Evolutionary conservation across 257 asterid genomes (phyloP).

Genomic region (Cynanchum wilfordii): DNA sequence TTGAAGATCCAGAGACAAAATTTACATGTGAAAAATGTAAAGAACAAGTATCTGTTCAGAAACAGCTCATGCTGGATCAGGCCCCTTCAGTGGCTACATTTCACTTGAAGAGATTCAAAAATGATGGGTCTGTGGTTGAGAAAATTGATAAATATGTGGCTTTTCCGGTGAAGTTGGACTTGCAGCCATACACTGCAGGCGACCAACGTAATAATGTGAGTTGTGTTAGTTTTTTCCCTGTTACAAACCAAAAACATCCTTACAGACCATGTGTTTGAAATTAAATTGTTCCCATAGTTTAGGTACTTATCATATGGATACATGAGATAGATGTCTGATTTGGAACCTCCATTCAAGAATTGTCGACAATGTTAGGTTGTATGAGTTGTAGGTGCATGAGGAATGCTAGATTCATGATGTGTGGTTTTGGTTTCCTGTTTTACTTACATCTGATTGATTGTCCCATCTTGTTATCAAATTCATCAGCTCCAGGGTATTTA

Average conservation of each 20-base stretch:
- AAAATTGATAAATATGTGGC: conserved; percentile 74
- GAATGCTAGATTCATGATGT: neutral
- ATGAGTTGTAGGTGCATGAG: too few relatives aligned
- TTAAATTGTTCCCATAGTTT: neutral
- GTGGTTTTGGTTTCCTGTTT: neutral
- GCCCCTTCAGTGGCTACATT: conserved; percentile 65
- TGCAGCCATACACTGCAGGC: conserved; percentile 49
- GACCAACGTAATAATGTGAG: conserved; percentile 43
- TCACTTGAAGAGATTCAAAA: conserved; percentile 88
- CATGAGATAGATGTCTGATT: neutral
- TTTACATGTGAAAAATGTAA: conserved; percentile 75
- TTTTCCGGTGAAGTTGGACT: conserved; percentile 69
- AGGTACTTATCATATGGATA: neutral
- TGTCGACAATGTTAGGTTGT: neutral
- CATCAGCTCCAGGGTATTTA: neutral
- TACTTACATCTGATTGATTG: neutral
- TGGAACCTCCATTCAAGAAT: neutral
- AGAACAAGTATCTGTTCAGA: conserved; percentile 73
- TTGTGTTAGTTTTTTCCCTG: neutral
- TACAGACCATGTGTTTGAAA: neutral
- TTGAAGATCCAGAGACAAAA: conserved; percentile 74
- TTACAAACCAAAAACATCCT: neutral
- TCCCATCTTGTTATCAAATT: neutral
- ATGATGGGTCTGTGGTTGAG: conserved; percentile 64
- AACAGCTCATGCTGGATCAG: conserved; percentile 69